Conservation (phyloP, 140 eudicot species). For the Anethum foeniculum region DNA sequence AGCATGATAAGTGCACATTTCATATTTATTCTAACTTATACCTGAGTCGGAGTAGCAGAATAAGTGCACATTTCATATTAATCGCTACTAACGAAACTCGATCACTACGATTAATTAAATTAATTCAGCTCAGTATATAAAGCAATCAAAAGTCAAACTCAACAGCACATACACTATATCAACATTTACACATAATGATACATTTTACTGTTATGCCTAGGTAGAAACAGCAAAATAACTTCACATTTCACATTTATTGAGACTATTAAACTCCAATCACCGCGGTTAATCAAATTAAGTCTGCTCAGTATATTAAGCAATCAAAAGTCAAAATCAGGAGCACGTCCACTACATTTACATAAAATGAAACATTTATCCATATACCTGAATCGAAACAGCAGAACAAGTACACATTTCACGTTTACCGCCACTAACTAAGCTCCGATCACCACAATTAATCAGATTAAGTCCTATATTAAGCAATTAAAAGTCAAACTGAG, state of each 20-base stretch:
- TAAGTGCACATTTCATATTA: too few species aligned
- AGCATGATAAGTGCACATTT: background rate
- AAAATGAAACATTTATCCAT: too few species aligned
- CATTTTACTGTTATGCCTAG: too few species aligned
- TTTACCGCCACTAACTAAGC: background rate
- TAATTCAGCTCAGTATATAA: background rate
- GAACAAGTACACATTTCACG: background rate
- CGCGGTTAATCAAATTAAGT: too few species aligned
- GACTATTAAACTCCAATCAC: background rate
- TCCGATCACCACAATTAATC: background rate
- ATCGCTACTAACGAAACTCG: background rate
- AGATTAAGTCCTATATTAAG: background rate
- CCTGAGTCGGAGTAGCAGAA: constrained; percentile 34
- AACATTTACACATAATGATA: background rate
- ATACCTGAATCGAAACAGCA: constrained; percentile 34
- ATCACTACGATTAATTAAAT: background rate
- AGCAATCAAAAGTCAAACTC: background rate
- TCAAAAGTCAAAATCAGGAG: background rate
- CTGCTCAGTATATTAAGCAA: background rate
- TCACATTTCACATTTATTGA: too few species aligned
- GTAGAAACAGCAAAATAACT: background rate
- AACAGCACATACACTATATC: background rate
- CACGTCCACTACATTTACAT: background rate
- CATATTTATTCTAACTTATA: background rate
- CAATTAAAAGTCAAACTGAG: background rate